Evolutionary conservation across 306 rosid species (phyloP).

Genomic region (Prinsepia uniflora): DNA sequence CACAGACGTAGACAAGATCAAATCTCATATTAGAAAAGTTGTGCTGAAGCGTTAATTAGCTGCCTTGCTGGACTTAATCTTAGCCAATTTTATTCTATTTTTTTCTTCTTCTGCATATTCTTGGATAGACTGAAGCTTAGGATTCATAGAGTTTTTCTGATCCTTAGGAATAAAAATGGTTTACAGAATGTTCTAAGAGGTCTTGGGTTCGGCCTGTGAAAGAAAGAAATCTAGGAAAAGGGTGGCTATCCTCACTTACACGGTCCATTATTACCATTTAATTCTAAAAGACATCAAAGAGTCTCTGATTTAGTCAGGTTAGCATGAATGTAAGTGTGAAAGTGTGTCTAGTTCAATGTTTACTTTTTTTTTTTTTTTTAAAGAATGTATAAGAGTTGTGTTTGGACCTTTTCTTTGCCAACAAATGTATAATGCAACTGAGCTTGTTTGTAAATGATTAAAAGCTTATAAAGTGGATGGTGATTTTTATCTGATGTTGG

Average conservation of each 20-base stretch:
- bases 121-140: neutral
- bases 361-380: constrained; percentile 2
- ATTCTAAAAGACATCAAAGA: neutral
- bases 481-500: constrained; percentile 28
- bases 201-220: neutral
- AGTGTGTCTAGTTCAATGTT: neutral
- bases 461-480: constrained; percentile 21
- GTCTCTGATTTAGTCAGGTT: neutral
- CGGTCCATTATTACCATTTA: neutral
- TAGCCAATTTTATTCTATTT: neutral
- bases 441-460: constrained; percentile 17
- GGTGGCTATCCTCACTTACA: neutral
- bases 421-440: neutral
- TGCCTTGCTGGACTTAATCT: neutral
- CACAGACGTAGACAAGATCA: neutral
- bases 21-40: neutral
- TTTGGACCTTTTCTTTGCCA: constrained; percentile 1
- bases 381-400: neutral
- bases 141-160: neutral
- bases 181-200: neutral
- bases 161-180: neutral
- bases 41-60: neutral
- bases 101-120: neutral
- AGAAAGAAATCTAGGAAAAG: neutral
- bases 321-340: neutral